These are phyloP conservation scores for Rhynchosporium graminicola DNA, from an alignment of 2,329 filamentous ascomycete genomes.

Conservation along the genomic window DNA sequence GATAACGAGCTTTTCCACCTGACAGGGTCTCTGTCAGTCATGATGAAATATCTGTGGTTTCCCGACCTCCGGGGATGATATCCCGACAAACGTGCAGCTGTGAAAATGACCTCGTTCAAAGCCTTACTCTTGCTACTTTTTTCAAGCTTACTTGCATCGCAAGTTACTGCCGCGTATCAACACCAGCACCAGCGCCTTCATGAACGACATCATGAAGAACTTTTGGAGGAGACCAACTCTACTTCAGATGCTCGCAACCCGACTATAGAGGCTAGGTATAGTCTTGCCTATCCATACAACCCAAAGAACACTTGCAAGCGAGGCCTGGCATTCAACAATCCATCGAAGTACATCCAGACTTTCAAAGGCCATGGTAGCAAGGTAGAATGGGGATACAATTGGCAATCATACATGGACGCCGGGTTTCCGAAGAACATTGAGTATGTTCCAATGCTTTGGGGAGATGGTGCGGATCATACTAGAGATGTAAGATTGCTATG, in stretches of 20 bases:
- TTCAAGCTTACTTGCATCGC: constrained; percentile 5
- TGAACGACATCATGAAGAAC: constrained; percentile 9
- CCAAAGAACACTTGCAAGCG: constrained; percentile 17
- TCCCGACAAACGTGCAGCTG: background rate
- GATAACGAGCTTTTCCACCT: background rate
- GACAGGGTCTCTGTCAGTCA: background rate
- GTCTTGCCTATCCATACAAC: constrained; percentile 6
- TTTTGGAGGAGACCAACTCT: constrained; percentile 1
- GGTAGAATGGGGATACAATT: constrained; percentile 64
- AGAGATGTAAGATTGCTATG: constrained; percentile 27
- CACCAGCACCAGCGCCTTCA: constrained; percentile 2
- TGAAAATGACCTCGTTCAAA: constrained; percentile 9
- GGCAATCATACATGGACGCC: constrained; percentile 52
- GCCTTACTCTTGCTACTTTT: background rate
- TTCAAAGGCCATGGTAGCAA: constrained; percentile 24
- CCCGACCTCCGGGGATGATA: background rate
- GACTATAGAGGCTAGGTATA: background rate
- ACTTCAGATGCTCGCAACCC: background rate
- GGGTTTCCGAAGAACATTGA: constrained; percentile 48
- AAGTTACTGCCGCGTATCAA: background rate
- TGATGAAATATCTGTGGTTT: constrained; percentile 8
- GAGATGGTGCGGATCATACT: constrained; percentile 47
- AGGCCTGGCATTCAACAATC: constrained; percentile 27
- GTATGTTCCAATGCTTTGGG: constrained; percentile 70
- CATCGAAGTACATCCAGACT: constrained; percentile 21